phyloP scores from a whole-genome alignment of 2,329 filamentous ascomycete species.

The Apiospora phragmitis region DNA sequence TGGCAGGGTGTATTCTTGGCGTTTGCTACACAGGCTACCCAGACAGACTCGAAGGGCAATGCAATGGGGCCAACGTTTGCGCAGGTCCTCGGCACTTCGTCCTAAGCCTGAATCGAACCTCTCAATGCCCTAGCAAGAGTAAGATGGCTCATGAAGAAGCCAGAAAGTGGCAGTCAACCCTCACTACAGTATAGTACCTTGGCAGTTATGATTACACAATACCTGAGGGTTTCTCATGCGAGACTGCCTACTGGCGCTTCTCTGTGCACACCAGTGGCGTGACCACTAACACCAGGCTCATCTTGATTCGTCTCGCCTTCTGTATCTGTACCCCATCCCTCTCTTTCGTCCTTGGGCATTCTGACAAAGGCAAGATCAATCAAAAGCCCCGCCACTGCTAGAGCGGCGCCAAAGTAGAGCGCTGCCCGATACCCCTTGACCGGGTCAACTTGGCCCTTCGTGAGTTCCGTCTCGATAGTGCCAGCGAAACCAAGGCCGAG shows the following conservation, averaged over 20 bases:
- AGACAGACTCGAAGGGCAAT: not conserved
- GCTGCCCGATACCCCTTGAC: not conserved
- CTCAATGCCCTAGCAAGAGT: not conserved
- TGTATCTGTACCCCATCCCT: constrained; percentile 8
- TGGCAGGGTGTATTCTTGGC: constrained; percentile 6
- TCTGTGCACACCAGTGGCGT: not conserved
- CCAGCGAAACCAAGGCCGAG: constrained; percentile 45
- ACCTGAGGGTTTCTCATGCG: not conserved
- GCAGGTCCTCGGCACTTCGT: not conserved
- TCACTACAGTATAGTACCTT: not conserved
- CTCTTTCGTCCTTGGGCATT: constrained; percentile 10
- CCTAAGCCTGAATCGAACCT: not conserved
- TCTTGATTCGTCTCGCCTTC: not conserved
- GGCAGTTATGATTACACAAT: not conserved
- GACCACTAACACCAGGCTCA: not conserved
- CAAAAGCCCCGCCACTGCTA: not conserved
- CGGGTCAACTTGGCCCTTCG: not conserved
- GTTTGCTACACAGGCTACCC: constrained; percentile 6
- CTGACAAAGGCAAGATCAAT: constrained; percentile 11
- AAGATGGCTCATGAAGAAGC: too few species aligned
- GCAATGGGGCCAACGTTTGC: not conserved
- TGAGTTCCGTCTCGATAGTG: constrained; percentile 28
- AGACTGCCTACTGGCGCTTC: not conserved
- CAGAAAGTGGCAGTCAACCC: not conserved
- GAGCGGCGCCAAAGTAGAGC: constrained; percentile 1